Evolutionary conservation across 495 filamentous ascomycete genomes (phyloP).

Genomic region (Lichina pygmaea): DNA sequence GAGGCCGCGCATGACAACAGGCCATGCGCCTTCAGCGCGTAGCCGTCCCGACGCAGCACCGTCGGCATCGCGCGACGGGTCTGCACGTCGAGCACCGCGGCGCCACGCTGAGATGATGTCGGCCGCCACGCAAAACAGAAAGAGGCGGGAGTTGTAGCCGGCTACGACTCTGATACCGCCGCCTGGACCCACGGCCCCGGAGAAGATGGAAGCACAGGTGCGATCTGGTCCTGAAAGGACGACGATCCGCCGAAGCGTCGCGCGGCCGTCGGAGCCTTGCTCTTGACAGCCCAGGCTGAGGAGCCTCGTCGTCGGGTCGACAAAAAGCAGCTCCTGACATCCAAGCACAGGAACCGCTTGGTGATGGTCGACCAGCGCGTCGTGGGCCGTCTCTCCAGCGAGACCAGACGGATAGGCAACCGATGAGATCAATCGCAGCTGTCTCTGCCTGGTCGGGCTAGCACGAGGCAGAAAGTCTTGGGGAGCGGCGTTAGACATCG

Average conservation of each 20-base stretch:
- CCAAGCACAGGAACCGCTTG: constrained; percentile 42
- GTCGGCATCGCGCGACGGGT: no score
- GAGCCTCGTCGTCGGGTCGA: constrained; percentile 28
- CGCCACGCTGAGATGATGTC: constrained; percentile 14
- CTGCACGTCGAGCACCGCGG: no score
- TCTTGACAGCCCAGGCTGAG: constrained; percentile 43
- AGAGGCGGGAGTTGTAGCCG: constrained; percentile 23
- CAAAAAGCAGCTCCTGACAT: constrained; percentile 42
- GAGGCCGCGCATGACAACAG: no score
- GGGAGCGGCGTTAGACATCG: background rate
- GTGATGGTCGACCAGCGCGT: constrained; percentile 25
- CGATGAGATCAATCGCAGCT: constrained; percentile 41
- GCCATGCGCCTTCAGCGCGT: no score
- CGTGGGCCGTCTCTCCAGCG: constrained; percentile 2
- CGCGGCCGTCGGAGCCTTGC: constrained; percentile 22
- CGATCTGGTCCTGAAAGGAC: constrained; percentile 15
- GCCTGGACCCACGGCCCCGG: constrained; percentile 27
- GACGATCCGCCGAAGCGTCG: constrained; percentile 21
- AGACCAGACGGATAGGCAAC: constrained; percentile 21
- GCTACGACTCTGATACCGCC: constrained; percentile 37
- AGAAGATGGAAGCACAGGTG: constrained; percentile 22
- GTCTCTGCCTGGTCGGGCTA: constrained; percentile 23
- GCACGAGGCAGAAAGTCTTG: constrained; percentile 22
- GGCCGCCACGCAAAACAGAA: constrained; percentile 34
- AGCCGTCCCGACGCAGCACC: no score